phyloP scores from a whole-genome alignment of 768 basidiomycete species.

The Tephrocybe sp. region DNA sequence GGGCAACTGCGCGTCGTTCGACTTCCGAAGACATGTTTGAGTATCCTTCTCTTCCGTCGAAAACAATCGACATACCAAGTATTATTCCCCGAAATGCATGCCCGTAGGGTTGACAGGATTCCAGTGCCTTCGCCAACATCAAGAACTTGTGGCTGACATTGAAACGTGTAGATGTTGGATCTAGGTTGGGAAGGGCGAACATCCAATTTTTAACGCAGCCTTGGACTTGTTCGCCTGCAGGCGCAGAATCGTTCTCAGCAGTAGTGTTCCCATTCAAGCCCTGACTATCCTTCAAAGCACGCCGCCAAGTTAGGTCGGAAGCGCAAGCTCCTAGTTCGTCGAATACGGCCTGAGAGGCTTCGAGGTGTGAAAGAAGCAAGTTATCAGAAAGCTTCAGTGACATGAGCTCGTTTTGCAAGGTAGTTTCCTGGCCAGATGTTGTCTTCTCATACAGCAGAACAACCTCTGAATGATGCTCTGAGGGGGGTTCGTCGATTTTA shows the following conservation, averaged over 20 bases:
- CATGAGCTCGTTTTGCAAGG: conserved; percentile 47
- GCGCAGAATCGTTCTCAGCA: conserved; percentile 27
- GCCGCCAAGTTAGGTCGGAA: conserved; percentile 69
- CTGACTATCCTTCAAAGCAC: conserved; percentile 43
- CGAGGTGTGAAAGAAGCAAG: conserved; percentile 39
- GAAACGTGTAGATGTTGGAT: conserved; percentile 53
- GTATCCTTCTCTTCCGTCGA: too few species aligned
- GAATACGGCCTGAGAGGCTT: conserved; percentile 44
- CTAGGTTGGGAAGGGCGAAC: conserved; percentile 63
- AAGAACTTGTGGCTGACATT: conserved; percentile 73
- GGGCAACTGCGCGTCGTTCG: conserved; percentile 50
- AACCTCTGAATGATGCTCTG: conserved; percentile 45
- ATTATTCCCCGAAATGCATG: conserved; percentile 65
- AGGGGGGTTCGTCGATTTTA: conserved; percentile 30
- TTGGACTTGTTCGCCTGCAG: conserved; percentile 26
- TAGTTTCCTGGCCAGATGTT: conserved; percentile 32
- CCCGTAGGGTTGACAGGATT: conserved; percentile 50
- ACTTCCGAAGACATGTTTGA: conserved; percentile 53
- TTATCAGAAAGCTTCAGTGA: conserved; percentile 39
- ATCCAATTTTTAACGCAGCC: conserved; percentile 58
- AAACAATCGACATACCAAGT: conserved; percentile 64
- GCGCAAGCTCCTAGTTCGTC: conserved; percentile 67
- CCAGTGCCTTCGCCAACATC: conserved; percentile 58
- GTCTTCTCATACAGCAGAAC: conserved; percentile 53
- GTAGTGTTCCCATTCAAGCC: conserved; percentile 36